Evolutionary conservation across 129 eudicot species (phyloP).

Genomic region (Apium graveolens): DNA sequence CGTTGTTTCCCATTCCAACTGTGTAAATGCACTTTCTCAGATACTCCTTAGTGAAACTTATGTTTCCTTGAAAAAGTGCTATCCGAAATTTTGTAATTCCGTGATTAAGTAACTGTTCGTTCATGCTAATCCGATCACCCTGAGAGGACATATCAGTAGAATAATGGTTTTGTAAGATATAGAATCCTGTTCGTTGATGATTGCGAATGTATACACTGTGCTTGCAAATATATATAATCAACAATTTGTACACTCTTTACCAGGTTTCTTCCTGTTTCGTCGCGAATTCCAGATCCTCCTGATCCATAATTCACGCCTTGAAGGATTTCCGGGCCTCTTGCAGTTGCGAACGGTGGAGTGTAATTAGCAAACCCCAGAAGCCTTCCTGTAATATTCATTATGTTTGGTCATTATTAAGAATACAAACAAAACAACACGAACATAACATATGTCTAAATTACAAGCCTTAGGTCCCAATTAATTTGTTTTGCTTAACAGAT

Average conservation of each 20-base stretch:
- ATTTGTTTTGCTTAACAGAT: too few relatives aligned
- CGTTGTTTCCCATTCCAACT: conserved; percentile 36
- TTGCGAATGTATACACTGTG: too few relatives aligned
- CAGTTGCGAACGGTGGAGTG: conserved; percentile 24
- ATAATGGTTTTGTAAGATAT: too few relatives aligned
- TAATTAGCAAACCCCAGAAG: conserved; percentile 22
- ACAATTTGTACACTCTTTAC: background rate
- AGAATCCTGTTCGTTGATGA: too few relatives aligned
- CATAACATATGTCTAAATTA: background rate
- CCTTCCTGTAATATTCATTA: conserved; percentile 6
- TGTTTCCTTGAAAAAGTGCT: conserved; percentile 16
- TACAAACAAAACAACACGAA: background rate
- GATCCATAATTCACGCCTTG: conserved; percentile 34
- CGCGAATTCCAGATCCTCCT: conserved; percentile 32
- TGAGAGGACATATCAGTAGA: background rate
- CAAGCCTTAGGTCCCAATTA: background rate
- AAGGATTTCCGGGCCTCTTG: conserved; percentile 13
- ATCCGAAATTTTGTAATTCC: conserved; percentile 18
- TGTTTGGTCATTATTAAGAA: background rate
- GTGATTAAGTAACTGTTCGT: conserved; percentile 34
- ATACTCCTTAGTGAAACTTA: conserved; percentile 21
- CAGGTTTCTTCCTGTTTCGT: conserved; percentile 22
- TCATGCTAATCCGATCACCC: conserved; percentile 42
- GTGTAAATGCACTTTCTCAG: conserved; percentile 34
- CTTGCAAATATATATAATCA: background rate